Evolutionary conservation across 2,329 filamentous ascomycete genomes (phyloP).

Genomic region (Stylonectria norvegica): DNA sequence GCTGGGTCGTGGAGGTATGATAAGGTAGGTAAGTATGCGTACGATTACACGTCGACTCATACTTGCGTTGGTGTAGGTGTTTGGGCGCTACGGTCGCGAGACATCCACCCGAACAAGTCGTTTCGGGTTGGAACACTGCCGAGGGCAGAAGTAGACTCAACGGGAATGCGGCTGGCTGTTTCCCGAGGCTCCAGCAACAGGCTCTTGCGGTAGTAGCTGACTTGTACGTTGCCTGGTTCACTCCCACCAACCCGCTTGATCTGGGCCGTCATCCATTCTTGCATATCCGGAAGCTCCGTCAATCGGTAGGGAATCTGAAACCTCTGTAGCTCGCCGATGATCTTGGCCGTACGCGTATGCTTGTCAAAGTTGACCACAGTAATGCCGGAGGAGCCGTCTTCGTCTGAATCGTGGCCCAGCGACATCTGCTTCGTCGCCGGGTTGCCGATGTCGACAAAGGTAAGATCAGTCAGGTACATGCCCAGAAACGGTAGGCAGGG

Average conservation of each 20-base stretch:
- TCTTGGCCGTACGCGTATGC: conserved; percentile 88
- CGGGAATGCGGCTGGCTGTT: conserved; percentile 31
- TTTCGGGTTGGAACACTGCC: conserved; percentile 31
- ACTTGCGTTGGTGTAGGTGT: conserved; percentile 27
- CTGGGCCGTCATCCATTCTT: conserved; percentile 87
- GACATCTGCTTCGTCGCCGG: conserved; percentile 73
- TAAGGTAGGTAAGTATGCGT: background rate
- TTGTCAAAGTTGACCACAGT: conserved; percentile 98
- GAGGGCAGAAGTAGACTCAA: conserved; percentile 31
- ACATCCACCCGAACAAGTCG: conserved; percentile 52
- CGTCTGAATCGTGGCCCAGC: conserved; percentile 45
- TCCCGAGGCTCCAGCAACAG: conserved; percentile 77
- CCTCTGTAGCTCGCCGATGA: conserved; percentile 91
- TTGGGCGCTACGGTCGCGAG: conserved; percentile 41
- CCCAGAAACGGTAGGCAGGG: conserved; percentile 94
- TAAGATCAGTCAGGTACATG: conserved; percentile 93
- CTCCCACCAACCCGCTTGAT: conserved; percentile 69
- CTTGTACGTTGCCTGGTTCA: conserved; percentile 54
- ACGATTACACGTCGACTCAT: conserved; percentile 13
- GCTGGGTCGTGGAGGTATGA: background rate
- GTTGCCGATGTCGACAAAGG: conserved; percentile 94
- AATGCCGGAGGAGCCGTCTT: conserved; percentile 63
- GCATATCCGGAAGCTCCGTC: conserved; percentile 78
- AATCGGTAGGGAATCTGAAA: conserved; percentile 94
- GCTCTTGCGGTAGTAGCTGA: conserved; percentile 74